Base-by-base conservation (phyloP, 108 stramenopile species). In the Stephanodiscus triporus region DNA sequence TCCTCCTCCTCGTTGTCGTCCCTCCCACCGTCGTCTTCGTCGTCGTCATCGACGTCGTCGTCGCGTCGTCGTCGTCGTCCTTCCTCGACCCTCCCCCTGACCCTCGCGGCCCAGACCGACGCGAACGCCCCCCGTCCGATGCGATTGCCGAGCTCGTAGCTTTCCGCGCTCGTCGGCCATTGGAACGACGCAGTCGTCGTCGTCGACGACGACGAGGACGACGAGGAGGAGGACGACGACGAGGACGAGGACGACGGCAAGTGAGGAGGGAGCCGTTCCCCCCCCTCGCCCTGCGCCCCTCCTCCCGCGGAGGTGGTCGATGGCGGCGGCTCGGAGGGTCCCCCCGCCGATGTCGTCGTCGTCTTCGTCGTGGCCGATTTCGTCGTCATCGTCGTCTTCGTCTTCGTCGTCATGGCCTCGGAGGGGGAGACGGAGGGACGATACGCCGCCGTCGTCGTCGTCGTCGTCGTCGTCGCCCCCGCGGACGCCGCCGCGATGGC, bases 91-190 rank as follows among this genome's bases (percentile, higher is more conserved):
- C 22, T 67, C n/a, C 45, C 60, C 53, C 65, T 62, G 19, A 84
- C 72, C 10, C 63, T 64, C 0, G 95, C 97, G 48, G 85, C 81
- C 89, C 91, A 98, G 2, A 98, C 98, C 9, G 93, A 85, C 19
- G 97, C 98, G 80, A 97, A 98, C 20, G 97, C 98, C 10, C 98
- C 98, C 66, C 91, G 90, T 13, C 98, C 98, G 36, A 98, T 97
- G 50, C 88, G 84, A 51, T 86, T 83, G 29, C 79, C 68, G 36
- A 91, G 57, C n/a, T 83, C 75, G 60, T 92, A 95, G 20, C 66
- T 62, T 30, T 61, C 45, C 3, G 90, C 62, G 37, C 80, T 82
- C 34, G 89, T 88, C 22, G 94, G 91, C 91, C 91, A 92, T 32
- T 86, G 78, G 38, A 74, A 68, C 19, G 37, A 26, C 24, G 70